phyloP scores from a whole-genome alignment of 768 basidiomycete genomes.

The Suillus tomentosus region DNA sequence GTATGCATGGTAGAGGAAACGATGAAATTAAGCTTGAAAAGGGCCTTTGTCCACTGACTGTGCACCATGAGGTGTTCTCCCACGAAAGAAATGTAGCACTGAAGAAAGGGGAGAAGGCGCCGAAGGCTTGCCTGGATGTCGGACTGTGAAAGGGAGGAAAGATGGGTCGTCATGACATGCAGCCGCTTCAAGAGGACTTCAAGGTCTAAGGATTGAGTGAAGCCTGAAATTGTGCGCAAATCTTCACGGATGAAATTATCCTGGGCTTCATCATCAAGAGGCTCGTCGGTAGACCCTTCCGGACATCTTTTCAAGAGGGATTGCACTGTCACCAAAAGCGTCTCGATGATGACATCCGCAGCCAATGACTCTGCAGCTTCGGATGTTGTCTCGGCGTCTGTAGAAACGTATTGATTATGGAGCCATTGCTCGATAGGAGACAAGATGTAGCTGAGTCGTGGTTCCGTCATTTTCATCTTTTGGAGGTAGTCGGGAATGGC shows the following conservation, averaged over 20 bases:
- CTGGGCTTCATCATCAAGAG: constrained; percentile 29
- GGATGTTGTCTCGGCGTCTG: constrained; percentile 12
- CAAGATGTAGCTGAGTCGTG: constrained; percentile 30
- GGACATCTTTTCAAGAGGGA: constrained; percentile 48
- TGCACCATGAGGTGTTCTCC: constrained; percentile 58
- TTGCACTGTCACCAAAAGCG: constrained; percentile 68
- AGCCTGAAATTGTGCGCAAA: constrained; percentile 43
- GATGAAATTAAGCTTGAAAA: constrained; percentile 85
- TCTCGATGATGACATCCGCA: constrained; percentile 54
- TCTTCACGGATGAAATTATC: constrained; percentile 58
- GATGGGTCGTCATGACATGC: constrained; percentile 36
- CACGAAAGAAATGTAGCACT: constrained; percentile 58
- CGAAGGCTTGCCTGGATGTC: constrained; percentile 39
- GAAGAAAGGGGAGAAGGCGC: constrained; percentile 75
- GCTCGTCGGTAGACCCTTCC: constrained; percentile 19
- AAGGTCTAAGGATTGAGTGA: constrained; percentile 53
- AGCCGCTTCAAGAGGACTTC: constrained; percentile 44
- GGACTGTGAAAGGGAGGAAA: constrained; percentile 38
- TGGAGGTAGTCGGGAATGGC: constrained; percentile 27
- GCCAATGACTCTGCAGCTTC: constrained; percentile 10
- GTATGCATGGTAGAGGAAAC: constrained; percentile 72
- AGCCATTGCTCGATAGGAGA: constrained; percentile 33
- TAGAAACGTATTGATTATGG: constrained; percentile 30
- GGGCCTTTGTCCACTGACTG: constrained; percentile 66
- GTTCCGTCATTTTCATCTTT: constrained; percentile 31